A percentile compares a stretch with the other conserved stretches of the same genome.
Conservation (phyloP, 2,329 filamentous ascomycete species). For the Aspergillus chevalieri region DNA sequence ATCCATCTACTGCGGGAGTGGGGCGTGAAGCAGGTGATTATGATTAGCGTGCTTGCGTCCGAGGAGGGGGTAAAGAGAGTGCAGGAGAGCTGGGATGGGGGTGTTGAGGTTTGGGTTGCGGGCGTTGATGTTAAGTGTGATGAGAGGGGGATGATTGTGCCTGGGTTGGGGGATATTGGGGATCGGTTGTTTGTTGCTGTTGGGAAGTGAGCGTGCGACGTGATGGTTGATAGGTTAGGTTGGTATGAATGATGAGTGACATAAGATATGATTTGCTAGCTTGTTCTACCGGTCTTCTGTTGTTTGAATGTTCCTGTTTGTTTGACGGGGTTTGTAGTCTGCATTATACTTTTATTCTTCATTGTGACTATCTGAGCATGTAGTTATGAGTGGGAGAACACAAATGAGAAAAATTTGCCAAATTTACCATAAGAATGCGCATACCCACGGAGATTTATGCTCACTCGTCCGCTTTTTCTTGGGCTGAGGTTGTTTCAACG, state of each 20-base stretch:
- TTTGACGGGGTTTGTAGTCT: too few relatives aligned
- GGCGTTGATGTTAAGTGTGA: constrained; percentile 69
- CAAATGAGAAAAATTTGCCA: too few relatives aligned
- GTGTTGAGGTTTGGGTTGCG: constrained; percentile 65
- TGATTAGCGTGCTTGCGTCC: constrained; percentile 70
- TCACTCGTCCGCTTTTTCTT: too few relatives aligned
- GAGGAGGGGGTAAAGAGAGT: constrained; percentile 63
- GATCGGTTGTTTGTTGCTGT: constrained; percentile 84
- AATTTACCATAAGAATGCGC: too few relatives aligned
- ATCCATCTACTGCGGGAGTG: constrained; percentile 86
- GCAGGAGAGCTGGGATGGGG: constrained; percentile 66
- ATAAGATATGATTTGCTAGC: background rate
- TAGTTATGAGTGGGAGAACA: too few relatives aligned
- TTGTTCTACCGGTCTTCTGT: too few relatives aligned
- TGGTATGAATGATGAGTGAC: background rate
- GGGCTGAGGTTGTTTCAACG: too few relatives aligned
- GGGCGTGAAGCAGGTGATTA: constrained; percentile 76
- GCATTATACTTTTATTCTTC: too few relatives aligned
- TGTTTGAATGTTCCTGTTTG: too few relatives aligned
- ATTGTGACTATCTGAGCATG: too few relatives aligned
- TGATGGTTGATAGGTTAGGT: background rate
- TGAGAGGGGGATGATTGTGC: constrained; percentile 79
- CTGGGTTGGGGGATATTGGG: constrained; percentile 83
- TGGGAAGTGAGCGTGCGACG: constrained; percentile 58
- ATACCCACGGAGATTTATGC: too few relatives aligned